These are phyloP conservation scores for Clitopilus passeckerianus DNA, from an alignment of 768 basidiomycete genomes.

Conservation along the genomic window DNA sequence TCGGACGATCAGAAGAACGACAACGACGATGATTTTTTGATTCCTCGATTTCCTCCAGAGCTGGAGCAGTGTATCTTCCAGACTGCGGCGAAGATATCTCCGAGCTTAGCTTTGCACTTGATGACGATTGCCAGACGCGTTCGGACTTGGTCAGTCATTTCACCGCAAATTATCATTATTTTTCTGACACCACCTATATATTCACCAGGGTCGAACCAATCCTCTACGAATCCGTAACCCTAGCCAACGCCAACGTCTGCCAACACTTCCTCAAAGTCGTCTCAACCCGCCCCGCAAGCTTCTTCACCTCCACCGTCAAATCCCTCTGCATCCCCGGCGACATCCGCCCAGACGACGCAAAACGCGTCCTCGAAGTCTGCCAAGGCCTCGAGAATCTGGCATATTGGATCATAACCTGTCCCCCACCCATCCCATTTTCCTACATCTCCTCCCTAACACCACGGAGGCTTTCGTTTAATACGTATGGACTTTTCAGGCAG, in stretches of 20 bases:
- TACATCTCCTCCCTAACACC: slow-evolving; percentile 14
- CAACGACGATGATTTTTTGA: neutral
- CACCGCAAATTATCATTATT: neutral
- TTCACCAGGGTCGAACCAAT: slow-evolving; percentile 16
- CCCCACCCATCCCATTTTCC: slow-evolving; percentile 10
- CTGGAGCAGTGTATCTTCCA: slow-evolving; percentile 21
- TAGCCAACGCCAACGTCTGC: slow-evolving; percentile 11
- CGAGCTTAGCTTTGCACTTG: slow-evolving; percentile 12
- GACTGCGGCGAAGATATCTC: slow-evolving; percentile 12
- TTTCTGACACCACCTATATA: neutral
- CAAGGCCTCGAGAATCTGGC: slow-evolving; percentile 20
- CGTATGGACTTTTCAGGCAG: slow-evolving; percentile 14
- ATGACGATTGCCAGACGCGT: slow-evolving; percentile 16
- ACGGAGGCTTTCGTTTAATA: slow-evolving; percentile 17
- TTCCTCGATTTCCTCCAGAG: slow-evolving; percentile 14
- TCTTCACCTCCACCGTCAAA: slow-evolving; percentile 18
- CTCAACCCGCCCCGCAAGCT: slow-evolving; percentile 11
- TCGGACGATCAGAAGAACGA: neutral
- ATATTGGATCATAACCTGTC: slow-evolving; percentile 12
- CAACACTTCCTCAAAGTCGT: slow-evolving; percentile 13
- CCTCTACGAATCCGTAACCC: slow-evolving; percentile 17
- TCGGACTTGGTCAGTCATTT: slow-evolving; percentile 14
- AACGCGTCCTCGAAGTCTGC: slow-evolving; percentile 15
- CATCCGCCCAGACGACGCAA: slow-evolving; percentile 10
- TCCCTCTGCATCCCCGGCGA: slow-evolving; percentile 20